phyloP scores from a whole-genome alignment of 208 protist genomes.

The Acanthamoeba sp. region DNA sequence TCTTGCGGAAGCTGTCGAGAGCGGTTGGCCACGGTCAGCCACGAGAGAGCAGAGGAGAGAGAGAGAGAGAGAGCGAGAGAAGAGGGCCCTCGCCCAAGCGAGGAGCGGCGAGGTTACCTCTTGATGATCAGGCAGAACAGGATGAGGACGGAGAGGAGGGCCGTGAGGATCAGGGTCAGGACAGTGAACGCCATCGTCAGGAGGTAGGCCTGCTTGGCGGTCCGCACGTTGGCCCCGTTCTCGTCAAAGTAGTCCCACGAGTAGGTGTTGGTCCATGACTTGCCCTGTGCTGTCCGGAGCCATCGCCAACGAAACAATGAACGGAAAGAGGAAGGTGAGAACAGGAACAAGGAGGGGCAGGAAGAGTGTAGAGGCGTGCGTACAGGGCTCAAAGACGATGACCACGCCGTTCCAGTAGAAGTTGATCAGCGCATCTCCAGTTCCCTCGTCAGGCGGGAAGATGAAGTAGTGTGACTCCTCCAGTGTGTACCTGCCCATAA shows the following conservation, averaged over 20 bases:
- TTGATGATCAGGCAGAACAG: conserved; percentile 68
- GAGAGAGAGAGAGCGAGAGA: not conserved
- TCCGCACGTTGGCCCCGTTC: not conserved
- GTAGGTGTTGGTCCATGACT: conserved; percentile 4
- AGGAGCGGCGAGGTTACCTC: conserved; percentile 19
- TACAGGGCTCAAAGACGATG: conserved; percentile 19
- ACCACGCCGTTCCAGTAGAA: conserved; percentile 70
- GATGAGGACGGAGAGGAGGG: conserved; percentile 28
- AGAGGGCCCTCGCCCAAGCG: not conserved
- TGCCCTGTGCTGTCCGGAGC: not conserved
- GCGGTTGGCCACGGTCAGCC: no score
- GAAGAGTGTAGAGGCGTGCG: not conserved
- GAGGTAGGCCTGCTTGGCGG: conserved; percentile 45
- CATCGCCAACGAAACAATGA: no score
- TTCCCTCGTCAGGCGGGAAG: not conserved
- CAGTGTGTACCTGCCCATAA: conserved; percentile 55
- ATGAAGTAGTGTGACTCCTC: conserved; percentile 18
- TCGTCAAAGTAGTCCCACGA: conserved; percentile 57
- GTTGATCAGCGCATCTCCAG: conserved; percentile 52
- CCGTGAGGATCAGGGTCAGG: conserved; percentile 18
- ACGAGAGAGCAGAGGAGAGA: not conserved
- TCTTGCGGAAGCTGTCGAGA: conserved; percentile 44
- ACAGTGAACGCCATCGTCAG: conserved; percentile 61
- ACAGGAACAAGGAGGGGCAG: not conserved
- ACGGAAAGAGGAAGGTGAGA: no score